phyloP scores from a whole-genome alignment of 2,329 filamentous ascomycete genomes.

The Chaetomiaceae sp. region DNA sequence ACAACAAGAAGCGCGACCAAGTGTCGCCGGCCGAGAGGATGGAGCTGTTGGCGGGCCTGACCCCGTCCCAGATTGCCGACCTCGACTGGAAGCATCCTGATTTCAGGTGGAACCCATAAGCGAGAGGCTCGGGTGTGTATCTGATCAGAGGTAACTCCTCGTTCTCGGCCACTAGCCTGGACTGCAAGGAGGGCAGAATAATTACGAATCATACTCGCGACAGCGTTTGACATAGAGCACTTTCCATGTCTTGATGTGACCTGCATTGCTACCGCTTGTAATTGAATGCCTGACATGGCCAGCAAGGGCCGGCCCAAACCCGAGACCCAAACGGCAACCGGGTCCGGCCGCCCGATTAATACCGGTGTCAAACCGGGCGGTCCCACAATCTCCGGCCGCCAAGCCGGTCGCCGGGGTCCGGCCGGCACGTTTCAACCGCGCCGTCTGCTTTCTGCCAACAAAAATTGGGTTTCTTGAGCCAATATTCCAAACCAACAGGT shows the following conservation, averaged over 20 bases:
- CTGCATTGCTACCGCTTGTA: too few relatives aligned
- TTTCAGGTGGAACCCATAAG: background rate
- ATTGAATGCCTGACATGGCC: too few relatives aligned
- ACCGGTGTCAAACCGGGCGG: too few relatives aligned
- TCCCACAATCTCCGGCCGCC: slow-evolving; percentile 5
- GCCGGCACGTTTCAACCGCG: background rate
- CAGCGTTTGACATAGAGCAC: too few relatives aligned
- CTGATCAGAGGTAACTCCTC: too few relatives aligned
- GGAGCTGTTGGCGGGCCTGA: background rate
- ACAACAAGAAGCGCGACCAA: background rate
- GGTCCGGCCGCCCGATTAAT: too few relatives aligned
- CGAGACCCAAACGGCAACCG: background rate
- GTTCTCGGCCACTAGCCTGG: too few relatives aligned
- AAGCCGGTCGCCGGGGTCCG: background rate
- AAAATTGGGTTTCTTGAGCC: background rate
- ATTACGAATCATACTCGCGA: too few relatives aligned
- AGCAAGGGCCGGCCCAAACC: slow-evolving; percentile 8
- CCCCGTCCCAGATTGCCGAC: background rate
- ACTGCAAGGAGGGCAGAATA: too few relatives aligned
- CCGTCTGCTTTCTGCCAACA: background rate
- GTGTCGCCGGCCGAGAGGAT: background rate
- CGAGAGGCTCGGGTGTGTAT: too few relatives aligned
- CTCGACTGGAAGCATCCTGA: background rate
- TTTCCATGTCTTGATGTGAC: too few relatives aligned
- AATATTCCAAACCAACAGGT: background rate